A percentile compares a stretch with the other conserved stretches of the same genome.
Conservation (phyloP, 176 grass and related monocot genomes). For the Triticum turgidum region DNA sequence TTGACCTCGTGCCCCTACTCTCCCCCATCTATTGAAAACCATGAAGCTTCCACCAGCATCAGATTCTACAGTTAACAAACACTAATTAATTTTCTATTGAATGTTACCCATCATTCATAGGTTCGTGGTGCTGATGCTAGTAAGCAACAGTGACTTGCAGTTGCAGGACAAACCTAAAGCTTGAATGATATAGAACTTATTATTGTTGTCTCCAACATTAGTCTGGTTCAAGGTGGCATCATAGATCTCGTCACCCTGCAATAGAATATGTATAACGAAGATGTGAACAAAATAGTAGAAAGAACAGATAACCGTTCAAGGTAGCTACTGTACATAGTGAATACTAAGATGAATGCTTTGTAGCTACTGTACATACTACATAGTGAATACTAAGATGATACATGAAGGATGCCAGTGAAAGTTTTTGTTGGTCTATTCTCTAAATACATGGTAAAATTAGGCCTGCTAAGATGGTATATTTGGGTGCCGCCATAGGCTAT, state of each 20-base stretch:
- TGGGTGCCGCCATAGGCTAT: not conserved
- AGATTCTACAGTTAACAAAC: constrained; percentile 62
- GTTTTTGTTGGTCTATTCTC: not conserved
- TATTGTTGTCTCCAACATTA: constrained; percentile 84
- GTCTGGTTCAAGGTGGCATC: constrained; percentile 94
- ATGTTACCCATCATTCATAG: constrained; percentile 15
- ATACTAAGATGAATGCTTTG: not conserved
- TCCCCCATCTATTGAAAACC: constrained; percentile 97
- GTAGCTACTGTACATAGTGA: not conserved
- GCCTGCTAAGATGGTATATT: not conserved
- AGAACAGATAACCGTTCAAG: constrained; percentile 6
- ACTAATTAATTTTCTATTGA: constrained; percentile 9
- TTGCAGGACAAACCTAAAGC: constrained; percentile 72
- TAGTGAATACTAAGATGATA: constrained; percentile 6
- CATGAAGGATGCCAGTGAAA: not conserved
- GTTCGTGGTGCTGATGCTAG: not conserved
- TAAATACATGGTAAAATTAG: not conserved
- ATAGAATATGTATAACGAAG: constrained; percentile 23
- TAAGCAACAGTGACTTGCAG: constrained; percentile 24
- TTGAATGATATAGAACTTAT: constrained; percentile 94
- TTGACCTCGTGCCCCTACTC: constrained; percentile 83
- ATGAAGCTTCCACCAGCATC: constrained; percentile 72
- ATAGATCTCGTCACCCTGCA: constrained; percentile 89
- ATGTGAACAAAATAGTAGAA: constrained; percentile 12
- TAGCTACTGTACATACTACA: not conserved